Conservation (phyloP, 371 early-diverging fungal species). For the Mortierella sp. region DNA sequence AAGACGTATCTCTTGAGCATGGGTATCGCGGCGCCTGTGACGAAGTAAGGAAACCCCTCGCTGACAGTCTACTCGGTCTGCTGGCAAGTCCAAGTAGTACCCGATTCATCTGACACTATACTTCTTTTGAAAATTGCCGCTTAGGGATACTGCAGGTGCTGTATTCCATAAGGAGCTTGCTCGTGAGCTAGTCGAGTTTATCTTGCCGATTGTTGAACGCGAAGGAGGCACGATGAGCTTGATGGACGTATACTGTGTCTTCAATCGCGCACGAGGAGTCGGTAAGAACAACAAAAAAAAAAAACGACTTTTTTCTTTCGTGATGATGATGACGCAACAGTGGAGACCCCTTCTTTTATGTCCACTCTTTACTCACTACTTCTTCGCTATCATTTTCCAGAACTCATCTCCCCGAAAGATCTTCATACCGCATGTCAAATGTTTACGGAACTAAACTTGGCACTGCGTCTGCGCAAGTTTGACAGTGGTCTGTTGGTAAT, state of each 20-base stretch:
- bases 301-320: no score
- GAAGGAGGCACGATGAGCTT: conserved; percentile 81
- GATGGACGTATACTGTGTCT: conserved; percentile 92
- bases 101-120: no score
- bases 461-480: conserved; percentile 79
- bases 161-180: conserved; percentile 88
- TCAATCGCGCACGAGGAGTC: conserved; percentile 91
- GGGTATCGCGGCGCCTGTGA: conserved; percentile 90
- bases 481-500: conserved; percentile 83
- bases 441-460: conserved; percentile 74
- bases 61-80: no score
- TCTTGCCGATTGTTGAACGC: conserved; percentile 69
- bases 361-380: not conserved
- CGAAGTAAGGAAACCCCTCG: conserved; percentile 73
- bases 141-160: conserved; percentile 84
- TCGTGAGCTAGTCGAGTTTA: conserved; percentile 84
- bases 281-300: no score
- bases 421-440: conserved; percentile 77
- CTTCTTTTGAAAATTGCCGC: no score
- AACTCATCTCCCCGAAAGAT: conserved; percentile 90
- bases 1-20: conserved; percentile 81
- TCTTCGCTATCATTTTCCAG: conserved; percentile 48
- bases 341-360: not conserved
- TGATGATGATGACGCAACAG: not conserved
- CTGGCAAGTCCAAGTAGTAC: no score